Percentiles rank a stretch among this genome's conserved stretches.
Conservation (phyloP, 164 flowering plant species). For the Pachysandra terminalis region DNA sequence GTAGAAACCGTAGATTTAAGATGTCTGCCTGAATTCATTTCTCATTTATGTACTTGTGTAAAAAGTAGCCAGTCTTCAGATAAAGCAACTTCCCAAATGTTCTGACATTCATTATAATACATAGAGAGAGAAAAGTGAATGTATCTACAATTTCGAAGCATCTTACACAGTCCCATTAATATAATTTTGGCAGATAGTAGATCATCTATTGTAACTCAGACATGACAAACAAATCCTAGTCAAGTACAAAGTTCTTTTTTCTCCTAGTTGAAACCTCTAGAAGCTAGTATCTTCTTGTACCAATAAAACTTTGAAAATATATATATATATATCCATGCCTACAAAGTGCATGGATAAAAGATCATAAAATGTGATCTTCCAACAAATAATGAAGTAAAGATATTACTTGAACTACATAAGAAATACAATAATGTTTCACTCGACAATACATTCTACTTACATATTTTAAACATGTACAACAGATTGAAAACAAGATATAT, state of each 20-base stretch:
- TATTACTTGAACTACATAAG: background rate
- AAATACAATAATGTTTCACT: background rate
- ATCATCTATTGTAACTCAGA: background rate
- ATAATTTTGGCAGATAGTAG: background rate
- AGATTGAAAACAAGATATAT: background rate
- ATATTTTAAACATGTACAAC: background rate
- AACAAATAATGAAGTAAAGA: background rate
- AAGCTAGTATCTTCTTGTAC: background rate
- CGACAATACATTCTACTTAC: background rate
- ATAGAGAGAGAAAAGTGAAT: no score
- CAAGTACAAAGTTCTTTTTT: background rate
- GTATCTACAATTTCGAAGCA: no score
- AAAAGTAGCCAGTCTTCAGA: background rate
- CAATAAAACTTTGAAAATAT: background rate
- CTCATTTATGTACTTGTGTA: background rate
- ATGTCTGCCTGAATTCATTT: no score
- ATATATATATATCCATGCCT: no score
- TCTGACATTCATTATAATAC: background rate
- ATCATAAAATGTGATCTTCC: background rate
- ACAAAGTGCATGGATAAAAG: background rate
- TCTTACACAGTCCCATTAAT: background rate
- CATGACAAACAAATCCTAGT: background rate
- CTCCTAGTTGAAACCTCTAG: background rate
- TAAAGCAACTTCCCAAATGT: conserved; percentile 2
- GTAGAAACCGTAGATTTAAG: no score